Evolutionary conservation across 352 stramenopile genomes (phyloP).

Genomic region (Thraustochytrium sp.): DNA sequence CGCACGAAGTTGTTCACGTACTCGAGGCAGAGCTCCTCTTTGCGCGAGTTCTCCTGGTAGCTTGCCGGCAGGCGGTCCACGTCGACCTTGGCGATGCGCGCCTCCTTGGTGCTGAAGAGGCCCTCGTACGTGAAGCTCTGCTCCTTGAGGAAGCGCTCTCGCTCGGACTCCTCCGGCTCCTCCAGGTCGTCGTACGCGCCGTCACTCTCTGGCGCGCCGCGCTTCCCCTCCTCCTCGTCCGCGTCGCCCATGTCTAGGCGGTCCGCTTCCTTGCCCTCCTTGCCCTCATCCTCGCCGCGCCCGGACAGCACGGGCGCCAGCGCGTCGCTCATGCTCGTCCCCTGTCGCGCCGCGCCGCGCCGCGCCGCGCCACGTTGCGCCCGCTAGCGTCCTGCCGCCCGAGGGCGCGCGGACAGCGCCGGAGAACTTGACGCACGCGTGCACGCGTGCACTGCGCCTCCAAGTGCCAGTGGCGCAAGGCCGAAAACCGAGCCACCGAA

Average conservation of each 20-base stretch:
- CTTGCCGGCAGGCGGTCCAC: background rate
- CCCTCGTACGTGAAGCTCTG: conserved; percentile 35
- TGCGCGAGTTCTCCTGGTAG: conserved; percentile 65
- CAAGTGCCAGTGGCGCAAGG: too few species aligned
- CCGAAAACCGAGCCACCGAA: too few species aligned
- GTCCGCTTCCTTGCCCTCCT: background rate
- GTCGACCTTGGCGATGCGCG: background rate
- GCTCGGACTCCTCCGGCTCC: background rate
- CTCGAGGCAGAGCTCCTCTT: conserved; percentile 85
- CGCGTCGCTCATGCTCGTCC: background rate
- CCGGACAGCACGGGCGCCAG: background rate
- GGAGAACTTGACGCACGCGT: background rate
- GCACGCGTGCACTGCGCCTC: background rate
- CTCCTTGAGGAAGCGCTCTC: background rate
- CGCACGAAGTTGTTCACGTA: conserved; percentile 81
- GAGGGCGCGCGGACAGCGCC: too few species aligned
- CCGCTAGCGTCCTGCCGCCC: too few species aligned
- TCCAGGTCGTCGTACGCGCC: background rate
- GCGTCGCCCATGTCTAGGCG: background rate
- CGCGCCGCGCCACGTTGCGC: too few species aligned
- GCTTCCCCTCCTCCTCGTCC: background rate
- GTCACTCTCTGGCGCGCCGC: background rate
- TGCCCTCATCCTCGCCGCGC: background rate
- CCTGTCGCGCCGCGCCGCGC: too few species aligned
- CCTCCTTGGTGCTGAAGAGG: conserved; percentile 29